Conservation (phyloP, 352 stramenopile species). For the Pythium rishiriense region DNA sequence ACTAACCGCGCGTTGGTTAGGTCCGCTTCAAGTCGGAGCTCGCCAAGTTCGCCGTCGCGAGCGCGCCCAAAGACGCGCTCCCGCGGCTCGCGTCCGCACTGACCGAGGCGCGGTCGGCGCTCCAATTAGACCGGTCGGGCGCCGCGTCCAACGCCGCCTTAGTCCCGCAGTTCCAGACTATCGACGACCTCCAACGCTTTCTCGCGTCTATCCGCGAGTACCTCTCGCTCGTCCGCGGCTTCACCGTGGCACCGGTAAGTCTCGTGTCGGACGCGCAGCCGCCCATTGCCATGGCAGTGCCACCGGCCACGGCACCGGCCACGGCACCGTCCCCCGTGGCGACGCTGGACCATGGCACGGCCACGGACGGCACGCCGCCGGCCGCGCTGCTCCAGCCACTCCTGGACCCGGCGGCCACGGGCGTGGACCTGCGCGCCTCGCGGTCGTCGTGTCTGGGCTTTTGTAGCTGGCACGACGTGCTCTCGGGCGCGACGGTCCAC, state of each 20-base stretch:
- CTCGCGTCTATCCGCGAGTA: constrained; percentile 41
- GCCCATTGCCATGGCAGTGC: constrained; percentile 2
- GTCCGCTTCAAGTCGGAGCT: constrained; percentile 49
- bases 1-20: constrained; percentile 18
- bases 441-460: constrained; percentile 47
- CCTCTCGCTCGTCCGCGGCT: constrained; percentile 60
- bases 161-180: constrained; percentile 17
- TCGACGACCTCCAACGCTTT: constrained; percentile 40
- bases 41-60: constrained; percentile 33
- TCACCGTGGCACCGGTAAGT: constrained; percentile 27
- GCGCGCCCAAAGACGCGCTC: constrained; percentile 33
- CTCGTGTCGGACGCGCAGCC: constrained; percentile 19
- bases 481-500: constrained; percentile 45
- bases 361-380: constrained; percentile 10
- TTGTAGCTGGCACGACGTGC: constrained; percentile 57
- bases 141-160: neutral
- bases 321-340: constrained; percentile 12
- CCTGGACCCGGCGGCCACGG: constrained; percentile 27
- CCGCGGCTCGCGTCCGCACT: constrained; percentile 43
- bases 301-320: too few relatives aligned
- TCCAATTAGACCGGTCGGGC: constrained; percentile 26
- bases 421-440: constrained; percentile 3
- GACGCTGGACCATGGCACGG: constrained; percentile 1
- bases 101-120: constrained; percentile 35
- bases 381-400: constrained; percentile 42